Base-by-base conservation (phyloP, 2,329 filamentous ascomycete genomes). In the Penicillium vulpinum region DNA sequence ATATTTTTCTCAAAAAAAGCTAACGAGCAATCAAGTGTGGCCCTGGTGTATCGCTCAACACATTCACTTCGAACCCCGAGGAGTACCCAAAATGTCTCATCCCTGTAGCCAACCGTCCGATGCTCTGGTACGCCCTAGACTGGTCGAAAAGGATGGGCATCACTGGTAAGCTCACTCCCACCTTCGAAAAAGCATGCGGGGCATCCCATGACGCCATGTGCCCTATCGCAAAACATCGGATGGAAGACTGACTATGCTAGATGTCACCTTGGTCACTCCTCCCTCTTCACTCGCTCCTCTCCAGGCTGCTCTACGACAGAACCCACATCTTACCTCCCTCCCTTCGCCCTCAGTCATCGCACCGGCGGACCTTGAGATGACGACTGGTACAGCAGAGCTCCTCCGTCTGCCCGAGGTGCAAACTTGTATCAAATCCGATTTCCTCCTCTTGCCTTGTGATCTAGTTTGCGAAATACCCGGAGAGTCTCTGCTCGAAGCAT, bases 401-500 rank as follows among this genome's bases (percentile, higher is more conserved):
- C 84, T 99, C 51, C 86, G 92, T 10, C 81, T 96, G 9, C 88
- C 90, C 0, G 90, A 96, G 71, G 86, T 97, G 43, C 87, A 89
- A 69, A 80, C 82, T n/a, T 82, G 86, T 8, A 85, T 99, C 66
- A 91, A 85, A 52, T 86, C 87, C 13, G 91, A 99, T 75, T 97
- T 99, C 69, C 79, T 97, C 26, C 85, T 97, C 3, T 80, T 99
- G 4, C 93, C 94, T 0, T 99, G 94, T 74, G 94, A 99, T 72
- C 80, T 99, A 7, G 87, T 99, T 38, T 97, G 92, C 72, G 92
- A 96, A 69, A 79, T 97, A 16, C 88, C 89, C 3, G 92, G 92
- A 13, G 89, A 92, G 66, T 85, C 88, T 60, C 81, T 97, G 22
- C 77, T 96, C 2, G 91, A 97, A 73, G 86, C 92, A 58, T 99